These are phyloP conservation scores for Diplogelasinospora grovesii DNA, from an alignment of 495 filamentous ascomycete genomes.

Conservation along the genomic window DNA sequence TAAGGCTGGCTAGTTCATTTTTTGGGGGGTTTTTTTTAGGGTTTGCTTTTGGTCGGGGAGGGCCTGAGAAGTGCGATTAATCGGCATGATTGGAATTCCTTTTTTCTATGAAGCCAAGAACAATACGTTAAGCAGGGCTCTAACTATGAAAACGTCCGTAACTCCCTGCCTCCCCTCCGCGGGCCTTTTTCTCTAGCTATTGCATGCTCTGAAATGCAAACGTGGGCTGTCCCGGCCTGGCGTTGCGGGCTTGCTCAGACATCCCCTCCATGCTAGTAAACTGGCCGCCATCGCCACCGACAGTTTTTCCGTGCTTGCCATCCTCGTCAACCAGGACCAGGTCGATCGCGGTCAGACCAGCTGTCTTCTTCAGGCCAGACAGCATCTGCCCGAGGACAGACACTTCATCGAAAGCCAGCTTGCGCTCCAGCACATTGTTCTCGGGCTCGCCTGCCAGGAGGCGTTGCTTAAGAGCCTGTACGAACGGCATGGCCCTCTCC, in stretches of 20 bases:
- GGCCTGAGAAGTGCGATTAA: too few relatives aligned
- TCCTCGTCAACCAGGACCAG: slow-evolving; percentile 63
- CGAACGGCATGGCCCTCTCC: slow-evolving; percentile 98
- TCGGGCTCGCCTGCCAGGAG: slow-evolving; percentile 54
- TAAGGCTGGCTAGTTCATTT: too few relatives aligned
- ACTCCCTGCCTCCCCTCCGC: too few relatives aligned
- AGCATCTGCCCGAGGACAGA: slow-evolving; percentile 49
- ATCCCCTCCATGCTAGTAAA: slow-evolving; percentile 48
- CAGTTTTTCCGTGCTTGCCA: slow-evolving; percentile 54
- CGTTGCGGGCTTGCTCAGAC: slow-evolving; percentile 62
- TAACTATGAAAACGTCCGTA: too few relatives aligned
- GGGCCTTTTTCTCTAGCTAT: too few relatives aligned
- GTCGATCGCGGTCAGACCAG: slow-evolving; percentile 56
- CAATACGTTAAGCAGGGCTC: too few relatives aligned
- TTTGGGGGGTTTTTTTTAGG: too few relatives aligned
- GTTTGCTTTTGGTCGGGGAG: too few relatives aligned
- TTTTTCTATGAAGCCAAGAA: too few relatives aligned
- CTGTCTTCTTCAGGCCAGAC: slow-evolving; percentile 49
- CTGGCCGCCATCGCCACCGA: slow-evolving; percentile 43
- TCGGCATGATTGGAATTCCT: too few relatives aligned
- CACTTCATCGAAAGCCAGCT: slow-evolving; percentile 79
- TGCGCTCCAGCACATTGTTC: slow-evolving; percentile 66
- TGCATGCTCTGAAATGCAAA: slow-evolving; percentile 73
- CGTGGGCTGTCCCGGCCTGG: slow-evolving; percentile 71
- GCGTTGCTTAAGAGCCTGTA: slow-evolving; percentile 77